A percentile compares a stretch with the other conserved stretches of the same genome.
phyloP scores from a whole-genome alignment of 345 rosid species.

The Cochlearia excelsa region DNA sequence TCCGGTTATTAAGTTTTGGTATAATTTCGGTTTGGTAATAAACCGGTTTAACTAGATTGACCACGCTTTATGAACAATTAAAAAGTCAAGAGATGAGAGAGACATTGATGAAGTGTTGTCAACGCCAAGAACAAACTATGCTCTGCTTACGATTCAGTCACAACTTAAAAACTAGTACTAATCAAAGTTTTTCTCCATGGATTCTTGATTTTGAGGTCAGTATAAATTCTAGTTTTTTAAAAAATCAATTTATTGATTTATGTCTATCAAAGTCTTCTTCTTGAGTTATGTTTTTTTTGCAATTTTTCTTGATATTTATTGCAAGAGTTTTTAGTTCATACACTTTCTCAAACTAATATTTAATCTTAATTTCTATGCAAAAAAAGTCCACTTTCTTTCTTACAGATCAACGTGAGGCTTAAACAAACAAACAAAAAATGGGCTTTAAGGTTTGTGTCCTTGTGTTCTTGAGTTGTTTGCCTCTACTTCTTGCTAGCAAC shows the following conservation, averaged over 20 bases:
- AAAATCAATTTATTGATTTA: not conserved
- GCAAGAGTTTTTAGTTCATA: not conserved
- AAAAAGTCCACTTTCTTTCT: not conserved
- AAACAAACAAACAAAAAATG: constrained; percentile 30
- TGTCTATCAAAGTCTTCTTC: constrained; percentile 20
- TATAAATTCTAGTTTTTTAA: not conserved
- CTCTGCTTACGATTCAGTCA: not conserved
- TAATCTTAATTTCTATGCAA: not conserved
- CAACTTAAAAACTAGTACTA: not conserved
- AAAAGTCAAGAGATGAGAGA: not conserved
- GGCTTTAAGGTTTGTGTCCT: constrained; percentile 29
- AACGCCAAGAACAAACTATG: constrained; percentile 28
- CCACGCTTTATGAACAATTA: constrained; percentile 7
- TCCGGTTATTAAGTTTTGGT: not conserved
- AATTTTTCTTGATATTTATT: constrained; percentile 4
- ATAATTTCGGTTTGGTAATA: constrained; percentile 10
- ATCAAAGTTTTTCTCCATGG: constrained; percentile 9
- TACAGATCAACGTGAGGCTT: constrained; percentile 24
- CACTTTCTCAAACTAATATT: not conserved
- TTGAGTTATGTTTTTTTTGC: not conserved
- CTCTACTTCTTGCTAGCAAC: constrained; percentile 43
- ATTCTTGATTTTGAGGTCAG: constrained; percentile 28
- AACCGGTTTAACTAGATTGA: constrained; percentile 8
- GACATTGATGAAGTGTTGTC: constrained; percentile 32
- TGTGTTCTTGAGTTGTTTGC: constrained; percentile 36